phyloP scores from a whole-genome alignment of 441 rosid genomes.

The Rhodomyrtus psidioides region DNA sequence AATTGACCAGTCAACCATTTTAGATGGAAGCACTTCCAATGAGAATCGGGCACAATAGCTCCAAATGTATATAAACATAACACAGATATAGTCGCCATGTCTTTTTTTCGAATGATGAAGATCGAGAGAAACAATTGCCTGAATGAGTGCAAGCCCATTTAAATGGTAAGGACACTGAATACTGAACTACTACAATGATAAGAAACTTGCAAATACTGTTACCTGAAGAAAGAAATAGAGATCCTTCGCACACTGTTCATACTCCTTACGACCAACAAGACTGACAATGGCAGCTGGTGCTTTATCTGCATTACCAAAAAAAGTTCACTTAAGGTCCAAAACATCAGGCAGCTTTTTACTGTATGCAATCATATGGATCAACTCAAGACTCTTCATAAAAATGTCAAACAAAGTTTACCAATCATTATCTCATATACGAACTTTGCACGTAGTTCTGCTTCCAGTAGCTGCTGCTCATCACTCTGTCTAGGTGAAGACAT shows the following conservation, averaged over 20 bases:
- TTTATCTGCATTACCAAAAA: constrained; percentile 43
- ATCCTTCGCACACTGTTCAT: constrained; percentile 87
- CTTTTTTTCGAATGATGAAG: neutral
- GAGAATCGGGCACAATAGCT: neutral
- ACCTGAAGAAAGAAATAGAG: constrained; percentile 97
- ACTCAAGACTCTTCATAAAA: neutral
- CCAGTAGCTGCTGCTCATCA: constrained; percentile 61
- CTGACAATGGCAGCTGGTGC: constrained; percentile 86
- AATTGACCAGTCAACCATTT: neutral
- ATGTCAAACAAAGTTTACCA: constrained; percentile 33
- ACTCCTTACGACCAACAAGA: constrained; percentile 90
- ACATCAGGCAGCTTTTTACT: neutral
- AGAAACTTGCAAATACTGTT: neutral
- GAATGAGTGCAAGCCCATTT: neutral
- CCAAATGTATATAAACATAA: neutral
- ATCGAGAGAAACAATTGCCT: neutral
- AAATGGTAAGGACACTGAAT: neutral
- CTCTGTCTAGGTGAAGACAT: constrained; percentile 25
- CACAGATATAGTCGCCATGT: neutral
- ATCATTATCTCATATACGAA: constrained; percentile 89
- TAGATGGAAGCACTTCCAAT: neutral
- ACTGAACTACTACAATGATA: neutral
- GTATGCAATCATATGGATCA: neutral
- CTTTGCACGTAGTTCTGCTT: constrained; percentile 83
- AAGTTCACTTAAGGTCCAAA: neutral